These are phyloP conservation scores for Aspergillus sclerotiicarbonarius DNA, from an alignment of 495 filamentous ascomycete genomes.

Conservation along the genomic window DNA sequence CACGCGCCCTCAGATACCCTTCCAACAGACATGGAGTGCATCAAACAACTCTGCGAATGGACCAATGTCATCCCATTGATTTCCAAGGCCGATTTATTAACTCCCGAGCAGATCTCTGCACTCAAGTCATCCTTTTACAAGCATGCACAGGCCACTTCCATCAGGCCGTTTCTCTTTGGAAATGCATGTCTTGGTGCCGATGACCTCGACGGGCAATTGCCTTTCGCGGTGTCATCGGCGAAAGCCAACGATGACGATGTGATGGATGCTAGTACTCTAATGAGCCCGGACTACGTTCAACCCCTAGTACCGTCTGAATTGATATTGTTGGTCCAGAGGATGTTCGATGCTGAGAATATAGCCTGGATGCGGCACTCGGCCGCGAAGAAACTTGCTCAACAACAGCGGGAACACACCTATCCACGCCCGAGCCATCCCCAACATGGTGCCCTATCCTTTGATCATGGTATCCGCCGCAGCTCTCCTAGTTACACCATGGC, in stretches of 20 bases:
- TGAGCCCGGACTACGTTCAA: conserved; percentile 90
- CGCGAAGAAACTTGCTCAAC: conserved; percentile 81
- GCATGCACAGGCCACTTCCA: conserved; percentile 57
- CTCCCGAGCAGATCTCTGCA: conserved; percentile 53
- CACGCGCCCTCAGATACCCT: conserved; percentile 57
- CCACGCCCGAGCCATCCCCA: conserved; percentile 13
- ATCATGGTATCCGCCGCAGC: conserved; percentile 29
- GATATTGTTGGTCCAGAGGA: conserved; percentile 58
- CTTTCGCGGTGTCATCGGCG: conserved; percentile 81
- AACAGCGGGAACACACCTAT: conserved; percentile 37
- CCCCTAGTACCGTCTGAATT: conserved; percentile 82
- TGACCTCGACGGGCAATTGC: conserved; percentile 32
- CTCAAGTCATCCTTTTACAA: conserved; percentile 56
- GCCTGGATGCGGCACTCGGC: conserved; percentile 85
- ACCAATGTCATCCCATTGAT: conserved; percentile 88
- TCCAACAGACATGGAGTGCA: conserved; percentile 70
- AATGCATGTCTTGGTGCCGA: conserved; percentile 26
- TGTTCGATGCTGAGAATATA: conserved; percentile 78
- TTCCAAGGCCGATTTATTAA: conserved; percentile 71
- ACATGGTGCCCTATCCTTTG: conserved; percentile 19
- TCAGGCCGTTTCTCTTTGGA: conserved; percentile 71
- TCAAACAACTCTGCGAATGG: conserved; percentile 68
- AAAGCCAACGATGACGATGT: conserved; percentile 73
- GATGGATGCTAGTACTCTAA: conserved; percentile 94
- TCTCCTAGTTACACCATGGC: conserved; percentile 66